Evolutionary conservation across 2,329 filamentous ascomycete genomes (phyloP).

Genomic region (Aspergillus sp.): DNA sequence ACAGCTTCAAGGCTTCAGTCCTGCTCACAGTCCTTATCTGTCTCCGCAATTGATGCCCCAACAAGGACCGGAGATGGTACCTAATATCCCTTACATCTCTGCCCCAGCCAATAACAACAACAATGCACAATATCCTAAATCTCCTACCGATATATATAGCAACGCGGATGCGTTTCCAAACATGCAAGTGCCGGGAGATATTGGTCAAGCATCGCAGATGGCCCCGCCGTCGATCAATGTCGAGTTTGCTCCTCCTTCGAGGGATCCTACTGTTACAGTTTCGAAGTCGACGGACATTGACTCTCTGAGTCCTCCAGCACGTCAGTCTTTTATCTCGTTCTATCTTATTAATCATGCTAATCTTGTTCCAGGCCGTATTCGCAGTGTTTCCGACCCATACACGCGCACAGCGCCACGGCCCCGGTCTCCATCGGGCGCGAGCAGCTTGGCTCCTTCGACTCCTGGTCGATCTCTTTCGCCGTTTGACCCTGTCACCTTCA

Average conservation of each 20-base stretch:
- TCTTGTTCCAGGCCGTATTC: conserved; percentile 42
- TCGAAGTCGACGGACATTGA: conserved; percentile 62
- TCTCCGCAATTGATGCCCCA: conserved; percentile 63
- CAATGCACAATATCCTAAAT: conserved; percentile 44
- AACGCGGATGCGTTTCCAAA: conserved; percentile 36
- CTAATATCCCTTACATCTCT: conserved; percentile 39
- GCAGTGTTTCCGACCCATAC: conserved; percentile 57
- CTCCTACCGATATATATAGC: conserved; percentile 47
- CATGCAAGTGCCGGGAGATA: conserved; percentile 48
- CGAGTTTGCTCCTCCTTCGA: conserved; percentile 73
- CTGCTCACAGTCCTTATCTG: conserved; percentile 64
- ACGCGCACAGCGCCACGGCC: conserved; percentile 39
- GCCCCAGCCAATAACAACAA: conserved; percentile 29
- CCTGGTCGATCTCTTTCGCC: conserved; percentile 39
- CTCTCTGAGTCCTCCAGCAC: conserved; percentile 71
- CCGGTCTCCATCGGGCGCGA: conserved; percentile 27
- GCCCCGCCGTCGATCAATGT: conserved; percentile 93
- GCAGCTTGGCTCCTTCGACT: conserved; percentile 25
- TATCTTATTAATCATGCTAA: conserved; percentile 12
- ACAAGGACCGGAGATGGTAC: conserved; percentile 58
- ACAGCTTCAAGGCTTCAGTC: conserved; percentile 48
- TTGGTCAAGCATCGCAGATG: conserved; percentile 67
- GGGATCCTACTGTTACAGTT: conserved; percentile 59
- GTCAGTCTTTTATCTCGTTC: conserved; percentile 24
- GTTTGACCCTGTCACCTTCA: conserved; percentile 22